Evolutionary conservation across 306 rosid genomes (phyloP), one percentile per base, ranked within the genome.

Genomic region (Styphnolobium japonicum): DNA sequence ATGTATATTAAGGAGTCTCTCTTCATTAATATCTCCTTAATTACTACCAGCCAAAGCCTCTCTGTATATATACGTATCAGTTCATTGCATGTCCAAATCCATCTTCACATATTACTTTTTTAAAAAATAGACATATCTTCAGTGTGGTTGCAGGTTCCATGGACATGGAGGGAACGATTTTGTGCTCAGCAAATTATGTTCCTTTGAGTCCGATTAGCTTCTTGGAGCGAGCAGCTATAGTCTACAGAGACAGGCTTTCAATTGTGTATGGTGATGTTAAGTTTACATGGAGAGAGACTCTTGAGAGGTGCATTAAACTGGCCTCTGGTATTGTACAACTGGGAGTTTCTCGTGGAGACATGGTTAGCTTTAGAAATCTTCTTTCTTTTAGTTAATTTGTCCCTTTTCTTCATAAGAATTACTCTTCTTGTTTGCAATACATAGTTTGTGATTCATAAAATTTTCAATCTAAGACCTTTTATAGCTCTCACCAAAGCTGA

Each of bases 141-240:
- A 27, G 31, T 27, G 31, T 27, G 31, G 31, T 27, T 27, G 43
- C 10, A 0, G 4, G 52, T 27, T 37, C 6, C 37, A 39, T 39
- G n/a, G n/a, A n/a, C n/a, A n/a, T n/a, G 89, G 91, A 87, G 72
- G 88, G 93, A 61, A 9, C 22, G 15, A 52, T 82, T 10, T 75
- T 68, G 33, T 87, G 93, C 81, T 68, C 88, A 0, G 88, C 88
- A 0, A 89, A 87, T 66, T 81, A 81, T 46, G 86, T 73, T 5
- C 89, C 93, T 40, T 85, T 89, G 21, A 75, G 88, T 55, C 93
- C 89, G 0, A 85, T 89, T 83, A 85, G 81, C 85, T 89, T 89
- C 84, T 79, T 89, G 86, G 84, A 87, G 79, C 88, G 89, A 39
- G 79, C 91, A 14, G 89, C 91, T 6, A 57, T 76, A 0, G 87